Evolutionary conservation across 139 green algal genomes (phyloP).

Genomic region (Micractinium conductrix): DNA sequence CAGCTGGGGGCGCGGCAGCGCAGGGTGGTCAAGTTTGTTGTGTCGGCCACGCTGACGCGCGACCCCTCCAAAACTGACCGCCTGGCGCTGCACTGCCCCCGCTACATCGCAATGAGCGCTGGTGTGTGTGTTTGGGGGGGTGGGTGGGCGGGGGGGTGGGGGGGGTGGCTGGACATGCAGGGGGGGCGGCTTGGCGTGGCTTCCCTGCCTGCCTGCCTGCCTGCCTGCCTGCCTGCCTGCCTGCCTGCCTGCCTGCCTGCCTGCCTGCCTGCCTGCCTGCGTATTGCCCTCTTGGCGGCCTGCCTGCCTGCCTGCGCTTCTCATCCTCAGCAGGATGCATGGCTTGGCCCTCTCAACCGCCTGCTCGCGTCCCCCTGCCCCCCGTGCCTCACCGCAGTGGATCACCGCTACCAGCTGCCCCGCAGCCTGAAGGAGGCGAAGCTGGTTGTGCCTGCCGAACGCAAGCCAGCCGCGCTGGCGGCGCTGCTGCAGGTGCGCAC

Average conservation of each 20-base stretch:
- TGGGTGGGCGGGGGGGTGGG: no score
- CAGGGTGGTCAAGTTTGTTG: slow-evolving; percentile 86
- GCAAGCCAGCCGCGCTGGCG: slow-evolving; percentile 78
- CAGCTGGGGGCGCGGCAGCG: background rate
- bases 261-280: background rate
- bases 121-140: background rate
- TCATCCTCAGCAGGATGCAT: background rate
- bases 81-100: slow-evolving; percentile 77
- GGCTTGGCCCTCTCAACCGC: background rate
- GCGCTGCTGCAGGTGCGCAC: slow-evolving; percentile 64
- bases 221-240: background rate
- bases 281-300: no score
- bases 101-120: slow-evolving; percentile 72
- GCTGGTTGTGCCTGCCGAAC: slow-evolving; percentile 65
- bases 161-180: no score
- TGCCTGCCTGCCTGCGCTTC: background rate
- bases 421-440: slow-evolving; percentile 77
- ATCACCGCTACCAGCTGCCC: slow-evolving; percentile 75
- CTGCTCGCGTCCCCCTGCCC: background rate
- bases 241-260: no score
- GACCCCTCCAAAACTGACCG: slow-evolving; percentile 89
- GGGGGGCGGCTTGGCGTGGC: no score
- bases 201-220: no score
- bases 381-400: background rate
- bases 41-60: slow-evolving; percentile 90